These are phyloP conservation scores for Lycium barbarum DNA, from an alignment of 257 asterid genomes.

Conservation along the genomic window DNA sequence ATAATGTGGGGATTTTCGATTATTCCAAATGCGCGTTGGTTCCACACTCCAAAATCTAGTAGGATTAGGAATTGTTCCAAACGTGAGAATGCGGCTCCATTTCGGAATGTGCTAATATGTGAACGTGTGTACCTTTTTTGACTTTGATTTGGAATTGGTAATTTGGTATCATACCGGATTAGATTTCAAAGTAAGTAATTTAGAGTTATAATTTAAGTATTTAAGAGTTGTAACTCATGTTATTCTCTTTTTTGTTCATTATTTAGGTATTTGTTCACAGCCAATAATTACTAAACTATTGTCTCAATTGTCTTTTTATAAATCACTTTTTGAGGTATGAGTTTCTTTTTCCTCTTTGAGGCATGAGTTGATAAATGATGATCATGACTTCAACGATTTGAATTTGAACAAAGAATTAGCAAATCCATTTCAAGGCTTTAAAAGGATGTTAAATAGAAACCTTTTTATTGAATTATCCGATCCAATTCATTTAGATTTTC, in stretches of 20 bases:
- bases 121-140: neutral
- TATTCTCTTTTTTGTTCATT: neutral
- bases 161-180: too few relatives aligned
- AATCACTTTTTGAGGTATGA: neutral
- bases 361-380: neutral
- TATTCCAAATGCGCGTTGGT: conserved; percentile 23
- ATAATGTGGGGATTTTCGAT: neutral
- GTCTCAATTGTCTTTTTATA: neutral
- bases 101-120: neutral
- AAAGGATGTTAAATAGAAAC: neutral
- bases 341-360: neutral
- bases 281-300: neutral
- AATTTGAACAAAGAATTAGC: neutral
- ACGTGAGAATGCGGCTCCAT: neutral
- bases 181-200: neutral
- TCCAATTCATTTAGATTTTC: neutral
- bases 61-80: conserved; percentile 9
- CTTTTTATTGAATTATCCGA: neutral
- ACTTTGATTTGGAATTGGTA: neutral
- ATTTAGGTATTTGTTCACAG: neutral
- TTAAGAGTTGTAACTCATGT: neutral
- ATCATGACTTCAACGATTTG: neutral
- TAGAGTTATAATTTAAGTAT: neutral
- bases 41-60: conserved; percentile 25
- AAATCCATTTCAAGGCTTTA: neutral